Evolutionary conservation across 1,284 basidiomycete genomes (phyloP).

Genomic region (Moesziomyces globuligerus): DNA sequence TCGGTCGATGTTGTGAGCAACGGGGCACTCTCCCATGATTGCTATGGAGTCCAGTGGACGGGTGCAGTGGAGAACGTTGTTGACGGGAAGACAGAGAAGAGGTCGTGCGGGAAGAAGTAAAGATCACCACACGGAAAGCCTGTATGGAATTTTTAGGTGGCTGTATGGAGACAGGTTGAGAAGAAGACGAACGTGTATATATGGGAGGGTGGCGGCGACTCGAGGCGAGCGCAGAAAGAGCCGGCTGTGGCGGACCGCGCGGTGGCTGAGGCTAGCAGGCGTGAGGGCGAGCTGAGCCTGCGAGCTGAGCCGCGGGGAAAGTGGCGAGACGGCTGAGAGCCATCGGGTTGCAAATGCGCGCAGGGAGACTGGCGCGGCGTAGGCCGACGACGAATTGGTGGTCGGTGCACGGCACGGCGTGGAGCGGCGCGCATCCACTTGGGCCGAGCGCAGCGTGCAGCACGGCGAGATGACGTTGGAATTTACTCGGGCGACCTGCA

Average conservation of each 20-base stretch:
- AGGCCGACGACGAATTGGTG: no score
- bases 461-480: not conserved
- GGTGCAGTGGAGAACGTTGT: no score
- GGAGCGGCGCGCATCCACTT: no score
- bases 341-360: no score
- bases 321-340: not conserved
- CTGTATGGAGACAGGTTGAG: not conserved
- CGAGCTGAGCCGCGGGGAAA: not conserved
- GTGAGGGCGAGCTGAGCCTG: no score
- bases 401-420: not conserved
- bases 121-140: no score
- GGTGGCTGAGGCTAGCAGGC: not conserved
- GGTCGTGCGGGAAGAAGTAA: not conserved
- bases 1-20: slow-evolving; percentile 38
- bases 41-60: not conserved
- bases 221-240: not conserved
- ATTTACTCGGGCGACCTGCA: not conserved
- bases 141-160: no score
- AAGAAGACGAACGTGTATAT: not conserved
- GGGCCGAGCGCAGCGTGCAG: no score
- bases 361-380: no score
- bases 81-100: not conserved
- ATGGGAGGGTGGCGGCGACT: not conserved
- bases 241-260: not conserved
- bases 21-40: slow-evolving; percentile 37